These are phyloP conservation scores for Talaromyces ruber DNA, from an alignment of 495 filamentous ascomycete genomes.

Conservation along the genomic window DNA sequence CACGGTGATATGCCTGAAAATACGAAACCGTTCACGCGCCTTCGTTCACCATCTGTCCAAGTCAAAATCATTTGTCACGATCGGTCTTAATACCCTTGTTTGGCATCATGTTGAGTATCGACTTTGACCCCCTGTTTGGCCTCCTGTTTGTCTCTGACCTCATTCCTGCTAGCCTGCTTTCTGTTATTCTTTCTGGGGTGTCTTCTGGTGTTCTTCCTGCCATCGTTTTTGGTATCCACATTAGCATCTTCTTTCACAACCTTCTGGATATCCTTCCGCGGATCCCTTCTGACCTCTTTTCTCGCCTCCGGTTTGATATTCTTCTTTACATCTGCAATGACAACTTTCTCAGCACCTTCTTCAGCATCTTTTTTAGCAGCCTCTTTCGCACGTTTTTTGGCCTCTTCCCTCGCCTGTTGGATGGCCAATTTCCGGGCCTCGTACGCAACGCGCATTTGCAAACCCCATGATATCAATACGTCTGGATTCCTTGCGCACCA, in stretches of 20 bases:
- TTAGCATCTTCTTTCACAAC: background rate
- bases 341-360: background rate
- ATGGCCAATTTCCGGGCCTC: background rate
- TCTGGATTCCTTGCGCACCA: conserved; percentile 24
- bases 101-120: background rate
- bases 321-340: background rate
- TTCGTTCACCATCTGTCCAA: background rate
- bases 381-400: background rate
- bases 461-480: conserved; percentile 13
- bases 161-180: background rate
- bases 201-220: background rate
- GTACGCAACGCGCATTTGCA: background rate
- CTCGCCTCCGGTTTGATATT: background rate
- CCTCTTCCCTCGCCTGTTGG: background rate
- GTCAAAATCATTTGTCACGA: background rate
- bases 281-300: background rate
- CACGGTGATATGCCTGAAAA: too few species aligned
- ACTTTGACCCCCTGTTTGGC: background rate
- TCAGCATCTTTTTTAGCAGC: background rate
- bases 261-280: background rate
- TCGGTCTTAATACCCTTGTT: background rate
- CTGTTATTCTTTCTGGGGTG: background rate
- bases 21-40: background rate
- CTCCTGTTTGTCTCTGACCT: background rate
- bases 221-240: background rate